Base-by-base conservation (phyloP, 768 basidiomycete genomes). In the Boletellus ananiceps region DNA sequence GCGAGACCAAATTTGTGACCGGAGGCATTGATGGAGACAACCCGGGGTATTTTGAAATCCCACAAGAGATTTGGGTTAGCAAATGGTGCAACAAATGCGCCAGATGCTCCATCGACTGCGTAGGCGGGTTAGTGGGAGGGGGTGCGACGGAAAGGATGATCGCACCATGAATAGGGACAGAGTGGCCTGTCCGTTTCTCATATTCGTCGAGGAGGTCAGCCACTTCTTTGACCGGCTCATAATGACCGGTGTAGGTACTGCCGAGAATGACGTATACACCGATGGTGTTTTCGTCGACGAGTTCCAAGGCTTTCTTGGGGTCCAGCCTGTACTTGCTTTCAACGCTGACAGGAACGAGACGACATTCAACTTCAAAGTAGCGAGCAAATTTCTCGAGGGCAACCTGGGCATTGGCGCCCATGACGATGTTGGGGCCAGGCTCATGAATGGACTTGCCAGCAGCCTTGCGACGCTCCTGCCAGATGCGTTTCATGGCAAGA, bases 161-260 rank as follows among this genome's bases (percentile, higher is more conserved):
- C 51, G 21, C 41, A 66, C 59, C 57, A 51, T 75, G 75, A 52
- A 78, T 74, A 18, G 78, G 74, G 29, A 76, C 70, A 41, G 63
- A 65, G 52, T 50, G 63, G n/a, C 75, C 76, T 0, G 73, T 77
- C 52, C 67, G 58, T 16, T 42, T 62, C 63, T 84, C 75, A 58
- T 80, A 83, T 50, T 69, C 74, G 70, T 76, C 74, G 65, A 92
- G 72, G 9, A 88, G 74, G 36, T 84, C 82, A 1, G 86, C 74
- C 82, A 96, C 88, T 63, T 85, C 88, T 63, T 88, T 79, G 29
- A 96, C 93, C 12, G 86, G 82, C 59, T 95, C 93, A 59, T 75
- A 81, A 56, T 73, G 73, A n/a, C 76, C 79, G 6, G 79, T 80
- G 55, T 74, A 76, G 21, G 75, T 78, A 75, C 84, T 73, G 29